phyloP scores from a whole-genome alignment of 345 rosid species.

The Gossypium raimondii region DNA sequence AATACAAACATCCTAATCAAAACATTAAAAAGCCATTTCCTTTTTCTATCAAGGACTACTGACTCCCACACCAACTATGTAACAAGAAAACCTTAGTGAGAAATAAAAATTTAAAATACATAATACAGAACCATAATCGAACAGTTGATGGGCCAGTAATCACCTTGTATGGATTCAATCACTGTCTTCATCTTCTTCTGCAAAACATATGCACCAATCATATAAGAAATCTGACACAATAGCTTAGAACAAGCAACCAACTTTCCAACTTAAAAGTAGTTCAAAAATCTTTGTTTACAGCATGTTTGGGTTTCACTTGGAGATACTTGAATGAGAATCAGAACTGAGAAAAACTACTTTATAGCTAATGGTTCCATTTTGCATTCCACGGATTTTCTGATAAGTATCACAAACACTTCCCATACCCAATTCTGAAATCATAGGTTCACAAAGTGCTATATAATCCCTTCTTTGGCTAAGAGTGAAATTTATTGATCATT shows the following conservation, averaged over 20 bases:
- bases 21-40: too few relatives aligned
- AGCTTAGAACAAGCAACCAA: background rate
- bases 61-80: conserved; percentile 2
- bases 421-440: too few relatives aligned
- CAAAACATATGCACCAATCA: conserved; percentile 14
- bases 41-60: conserved; percentile 12
- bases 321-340: background rate
- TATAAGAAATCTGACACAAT: background rate
- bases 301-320: background rate
- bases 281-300: background rate
- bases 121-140: conserved; percentile 12
- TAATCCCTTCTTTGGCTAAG: background rate
- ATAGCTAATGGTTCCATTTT: too few relatives aligned
- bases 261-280: too few relatives aligned
- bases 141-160: background rate
- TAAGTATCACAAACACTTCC: too few relatives aligned
- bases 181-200: conserved; percentile 24
- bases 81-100: background rate
- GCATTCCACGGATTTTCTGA: too few relatives aligned
- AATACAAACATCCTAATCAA: background rate
- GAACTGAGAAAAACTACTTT: background rate
- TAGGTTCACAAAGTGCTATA: background rate
- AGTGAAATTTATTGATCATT: background rate
- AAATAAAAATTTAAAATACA: conserved; percentile 1
- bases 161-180: conserved; percentile 22